Conservation (phyloP, 208 protist genomes). For the Crithidia mellificae region DNA sequence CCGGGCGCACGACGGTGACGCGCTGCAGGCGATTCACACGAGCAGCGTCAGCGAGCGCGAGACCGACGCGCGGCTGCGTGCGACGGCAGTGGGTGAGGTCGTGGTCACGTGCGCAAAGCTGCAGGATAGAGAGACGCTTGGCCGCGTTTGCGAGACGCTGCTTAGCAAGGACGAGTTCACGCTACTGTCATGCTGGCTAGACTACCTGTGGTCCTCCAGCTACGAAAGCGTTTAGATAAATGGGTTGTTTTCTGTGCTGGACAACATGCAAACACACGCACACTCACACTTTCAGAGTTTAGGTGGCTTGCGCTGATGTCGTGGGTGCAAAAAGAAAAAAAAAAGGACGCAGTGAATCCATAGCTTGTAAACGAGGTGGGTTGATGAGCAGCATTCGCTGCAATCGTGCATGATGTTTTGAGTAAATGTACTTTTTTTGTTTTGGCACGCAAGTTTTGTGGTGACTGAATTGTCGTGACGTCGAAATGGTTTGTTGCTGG, state of each 20-base stretch:
- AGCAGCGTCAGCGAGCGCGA: conserved; percentile 74
- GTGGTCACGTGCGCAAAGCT: conserved; percentile 34
- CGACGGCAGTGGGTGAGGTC: conserved; percentile 59
- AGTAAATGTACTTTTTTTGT: neutral
- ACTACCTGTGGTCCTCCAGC: conserved; percentile 34
- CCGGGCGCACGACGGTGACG: conserved; percentile 53
- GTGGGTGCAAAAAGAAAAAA: too few relatives aligned
- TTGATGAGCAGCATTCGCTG: too few relatives aligned
- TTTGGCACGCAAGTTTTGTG: neutral
- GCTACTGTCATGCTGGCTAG: conserved; percentile 56
- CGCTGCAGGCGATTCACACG: conserved; percentile 30
- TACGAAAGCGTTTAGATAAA: conserved; percentile 15
- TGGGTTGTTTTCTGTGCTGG: too few relatives aligned
- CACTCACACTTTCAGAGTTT: too few relatives aligned
- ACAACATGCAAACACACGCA: too few relatives aligned
- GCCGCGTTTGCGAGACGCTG: conserved; percentile 48
- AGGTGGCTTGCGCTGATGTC: too few relatives aligned
- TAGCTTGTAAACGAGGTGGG: too few relatives aligned
- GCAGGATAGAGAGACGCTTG: conserved; percentile 34
- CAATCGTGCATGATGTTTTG: too few relatives aligned
- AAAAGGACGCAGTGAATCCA: too few relatives aligned
- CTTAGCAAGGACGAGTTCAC: conserved; percentile 51
- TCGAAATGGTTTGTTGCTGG: too few relatives aligned
- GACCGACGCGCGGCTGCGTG: conserved; percentile 36
- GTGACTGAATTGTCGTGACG: too few relatives aligned